Evolutionary conservation across 164 flowering plant genomes (phyloP).

Genomic region (Dillenia suffruticosa): DNA sequence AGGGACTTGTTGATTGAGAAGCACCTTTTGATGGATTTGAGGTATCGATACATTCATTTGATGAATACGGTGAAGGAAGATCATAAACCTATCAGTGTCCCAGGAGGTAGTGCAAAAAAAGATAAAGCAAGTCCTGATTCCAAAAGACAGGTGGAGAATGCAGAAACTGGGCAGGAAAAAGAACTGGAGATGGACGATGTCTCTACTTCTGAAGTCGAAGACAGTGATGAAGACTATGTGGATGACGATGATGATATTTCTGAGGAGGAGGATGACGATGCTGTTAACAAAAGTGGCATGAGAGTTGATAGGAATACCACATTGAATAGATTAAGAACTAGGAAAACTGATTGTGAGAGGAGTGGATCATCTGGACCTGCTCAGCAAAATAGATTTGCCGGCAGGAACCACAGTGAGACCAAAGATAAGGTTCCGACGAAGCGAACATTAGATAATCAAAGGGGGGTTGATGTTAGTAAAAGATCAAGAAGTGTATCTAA

Average conservation of each 20-base stretch:
- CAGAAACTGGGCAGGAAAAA: conserved; percentile 7
- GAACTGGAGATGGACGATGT: conserved; percentile 3
- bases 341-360: conserved; percentile 5
- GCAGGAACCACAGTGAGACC: conserved; percentile 7
- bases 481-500: conserved; percentile 11
- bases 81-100: conserved; percentile 6
- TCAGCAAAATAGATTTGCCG: conserved; percentile 12
- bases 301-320: conserved; percentile 1
- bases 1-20: conserved; percentile 66
- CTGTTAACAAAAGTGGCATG: conserved; percentile 15
- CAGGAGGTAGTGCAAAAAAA: conserved; percentile 6
- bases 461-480: conserved; percentile 2
- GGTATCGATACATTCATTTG: conserved; percentile 66
- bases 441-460: not conserved
- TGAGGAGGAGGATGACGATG: conserved; percentile 9
- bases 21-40: conserved; percentile 66
- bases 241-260: conserved; percentile 6
- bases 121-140: conserved; percentile 1
- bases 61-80: conserved; percentile 54
- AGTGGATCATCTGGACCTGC: conserved; percentile 8
- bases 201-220: conserved; percentile 27
- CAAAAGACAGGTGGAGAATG: conserved; percentile 12
- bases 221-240: conserved; percentile 21
- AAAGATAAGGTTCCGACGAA: conserved; percentile 8
- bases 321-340: conserved; percentile 11